Conservation (phyloP, 331 rosid species). For the Prunus yedoensis region DNA sequence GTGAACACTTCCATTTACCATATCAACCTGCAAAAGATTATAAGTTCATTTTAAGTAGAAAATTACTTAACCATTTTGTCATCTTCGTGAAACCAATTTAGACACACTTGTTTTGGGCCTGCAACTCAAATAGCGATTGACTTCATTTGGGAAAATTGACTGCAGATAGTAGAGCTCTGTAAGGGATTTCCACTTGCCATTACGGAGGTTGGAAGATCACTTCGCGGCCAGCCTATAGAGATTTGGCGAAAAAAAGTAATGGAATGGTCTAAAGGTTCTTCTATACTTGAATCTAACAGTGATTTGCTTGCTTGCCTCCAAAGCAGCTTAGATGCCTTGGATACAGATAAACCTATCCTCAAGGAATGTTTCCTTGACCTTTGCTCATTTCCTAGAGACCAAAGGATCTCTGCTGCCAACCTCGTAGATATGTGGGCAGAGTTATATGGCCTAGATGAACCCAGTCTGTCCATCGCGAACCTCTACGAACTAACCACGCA, state of each 20-base stretch:
- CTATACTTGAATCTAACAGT: conserved; percentile 22
- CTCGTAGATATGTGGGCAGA: conserved; percentile 66
- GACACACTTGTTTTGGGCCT: background rate
- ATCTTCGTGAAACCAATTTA: background rate
- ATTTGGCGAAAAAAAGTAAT: conserved; percentile 32
- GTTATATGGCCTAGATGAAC: conserved; percentile 33
- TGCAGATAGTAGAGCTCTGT: conserved; percentile 55
- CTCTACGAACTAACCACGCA: conserved; percentile 33
- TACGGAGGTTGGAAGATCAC: conserved; percentile 38
- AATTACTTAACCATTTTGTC: background rate
- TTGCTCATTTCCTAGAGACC: conserved; percentile 55
- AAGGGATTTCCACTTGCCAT: conserved; percentile 56
- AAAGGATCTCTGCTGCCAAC: conserved; percentile 47
- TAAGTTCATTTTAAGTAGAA: background rate
- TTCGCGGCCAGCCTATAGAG: conserved; percentile 13
- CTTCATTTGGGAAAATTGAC: conserved; percentile 9
- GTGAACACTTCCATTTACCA: no score
- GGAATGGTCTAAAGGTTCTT: conserved; percentile 32
- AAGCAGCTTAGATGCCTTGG: conserved; percentile 37
- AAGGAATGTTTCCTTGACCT: conserved; percentile 64
- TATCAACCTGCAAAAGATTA: no score
- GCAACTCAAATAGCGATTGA: background rate
- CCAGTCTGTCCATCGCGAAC: conserved; percentile 29
- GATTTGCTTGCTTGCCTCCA: conserved; percentile 41
- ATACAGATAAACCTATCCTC: conserved; percentile 8